These are phyloP conservation scores for Comarum palustre DNA, from an alignment of 306 rosid species.

Conservation along the genomic window DNA sequence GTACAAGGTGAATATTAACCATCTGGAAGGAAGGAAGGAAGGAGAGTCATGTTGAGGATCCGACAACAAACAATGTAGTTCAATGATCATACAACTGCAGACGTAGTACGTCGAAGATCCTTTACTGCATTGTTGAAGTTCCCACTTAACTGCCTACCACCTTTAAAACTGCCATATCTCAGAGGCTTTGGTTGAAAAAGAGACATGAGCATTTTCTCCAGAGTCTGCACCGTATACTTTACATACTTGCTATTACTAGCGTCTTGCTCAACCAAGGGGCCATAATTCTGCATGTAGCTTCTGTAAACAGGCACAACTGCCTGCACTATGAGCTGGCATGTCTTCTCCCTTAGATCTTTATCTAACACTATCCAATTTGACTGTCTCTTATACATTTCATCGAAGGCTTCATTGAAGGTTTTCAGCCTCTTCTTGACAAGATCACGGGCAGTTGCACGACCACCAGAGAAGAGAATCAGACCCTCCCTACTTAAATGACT, in stretches of 20 bases:
- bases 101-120: conserved; percentile 77
- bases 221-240: conserved; percentile 74
- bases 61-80: conserved; percentile 13
- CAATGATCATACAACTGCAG: conserved; percentile 61
- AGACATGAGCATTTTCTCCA: conserved; percentile 80
- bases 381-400: conserved; percentile 75
- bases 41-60: conserved; percentile 18
- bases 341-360: conserved; percentile 81
- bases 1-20: conserved; percentile 41
- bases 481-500: conserved; percentile 91
- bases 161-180: conserved; percentile 73
- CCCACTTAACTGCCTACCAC: conserved; percentile 57
- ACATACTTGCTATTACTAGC: conserved; percentile 74
- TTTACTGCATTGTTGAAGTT: conserved; percentile 58
- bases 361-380: conserved; percentile 70
- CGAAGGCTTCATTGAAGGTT: conserved; percentile 80
- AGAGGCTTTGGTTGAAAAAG: conserved; percentile 77
- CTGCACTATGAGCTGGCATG: conserved; percentile 87
- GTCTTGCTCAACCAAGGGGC: conserved; percentile 97
- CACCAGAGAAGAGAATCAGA: conserved; percentile 89
- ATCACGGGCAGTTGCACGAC: conserved; percentile 98
- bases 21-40: conserved; percentile 5
- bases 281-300: conserved; percentile 98
- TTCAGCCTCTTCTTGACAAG: conserved; percentile 93
- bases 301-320: conserved; percentile 93